Percentiles rank a stretch among this genome's conserved stretches.
phyloP scores from a whole-genome alignment of 129 eudicot genomes.

The Helianthus tuberosus region DNA sequence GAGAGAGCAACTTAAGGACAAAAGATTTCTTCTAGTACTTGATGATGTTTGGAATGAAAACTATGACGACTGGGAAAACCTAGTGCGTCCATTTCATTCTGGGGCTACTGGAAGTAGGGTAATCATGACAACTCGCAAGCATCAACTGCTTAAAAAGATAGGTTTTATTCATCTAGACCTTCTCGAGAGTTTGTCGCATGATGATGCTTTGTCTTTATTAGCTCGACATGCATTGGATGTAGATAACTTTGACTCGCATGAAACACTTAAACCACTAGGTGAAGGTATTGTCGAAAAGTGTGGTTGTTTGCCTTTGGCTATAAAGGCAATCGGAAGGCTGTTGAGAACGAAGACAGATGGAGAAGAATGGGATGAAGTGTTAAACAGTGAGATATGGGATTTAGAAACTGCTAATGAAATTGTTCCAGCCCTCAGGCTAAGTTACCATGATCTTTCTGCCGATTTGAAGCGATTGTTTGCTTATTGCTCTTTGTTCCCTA shows the following conservation, averaged over 20 bases:
- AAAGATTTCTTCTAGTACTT: background rate
- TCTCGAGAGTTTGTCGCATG: slow-evolving; percentile 16
- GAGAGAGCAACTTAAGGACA: background rate
- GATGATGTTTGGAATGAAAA: background rate
- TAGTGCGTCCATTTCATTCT: slow-evolving; percentile 20
- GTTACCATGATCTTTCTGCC: background rate
- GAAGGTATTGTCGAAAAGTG: slow-evolving; percentile 23
- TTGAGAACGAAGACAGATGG: background rate
- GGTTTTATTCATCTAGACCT: background rate
- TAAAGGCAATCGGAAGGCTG: slow-evolving; percentile 8
- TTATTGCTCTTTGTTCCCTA: slow-evolving; percentile 5
- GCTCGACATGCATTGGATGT: background rate
- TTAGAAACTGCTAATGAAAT: background rate
- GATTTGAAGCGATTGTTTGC: slow-evolving; percentile 11
- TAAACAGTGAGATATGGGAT: slow-evolving; percentile 3
- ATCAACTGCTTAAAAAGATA: background rate
- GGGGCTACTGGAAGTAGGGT: background rate
- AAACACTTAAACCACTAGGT: background rate
- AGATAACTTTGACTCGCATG: background rate
- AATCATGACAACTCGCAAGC: background rate
- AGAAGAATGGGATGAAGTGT: background rate
- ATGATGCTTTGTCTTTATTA: background rate
- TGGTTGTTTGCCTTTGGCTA: slow-evolving; percentile 34
- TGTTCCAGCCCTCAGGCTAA: slow-evolving; percentile 10
- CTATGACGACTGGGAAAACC: slow-evolving; percentile 24